Conservation (phyloP, 352 stramenopile genomes). For the Saprolegnia parasitica region DNA sequence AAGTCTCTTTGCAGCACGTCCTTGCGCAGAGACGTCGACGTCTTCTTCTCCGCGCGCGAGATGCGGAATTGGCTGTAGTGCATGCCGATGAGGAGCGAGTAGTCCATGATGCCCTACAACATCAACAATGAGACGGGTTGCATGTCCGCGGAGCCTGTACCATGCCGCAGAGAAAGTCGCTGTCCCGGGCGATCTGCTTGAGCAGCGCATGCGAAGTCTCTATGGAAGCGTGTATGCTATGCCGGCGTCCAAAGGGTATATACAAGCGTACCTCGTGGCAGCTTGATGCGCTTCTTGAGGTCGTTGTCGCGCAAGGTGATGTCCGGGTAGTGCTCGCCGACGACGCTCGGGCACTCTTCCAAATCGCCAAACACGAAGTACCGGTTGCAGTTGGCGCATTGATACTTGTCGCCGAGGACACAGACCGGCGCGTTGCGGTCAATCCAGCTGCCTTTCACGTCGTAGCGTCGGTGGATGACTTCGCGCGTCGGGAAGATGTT, state of each 20-base stretch:
- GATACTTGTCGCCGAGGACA: conserved; percentile 68
- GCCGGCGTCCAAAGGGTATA: too few species aligned
- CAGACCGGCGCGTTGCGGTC: conserved; percentile 77
- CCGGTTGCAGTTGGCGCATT: conserved; percentile 79
- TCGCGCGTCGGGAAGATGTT: conserved; percentile 84
- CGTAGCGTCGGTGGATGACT: conserved; percentile 83
- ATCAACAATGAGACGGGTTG: conserved; percentile 27
- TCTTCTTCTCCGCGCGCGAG: conserved; percentile 34
- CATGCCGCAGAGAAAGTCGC: conserved; percentile 71
- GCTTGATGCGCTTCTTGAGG: conserved; percentile 76
- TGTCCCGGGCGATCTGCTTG: conserved; percentile 78
- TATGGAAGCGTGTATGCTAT: conserved; percentile 3
- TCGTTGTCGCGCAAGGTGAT: conserved; percentile 83
- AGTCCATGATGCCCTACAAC: conserved; percentile 85
- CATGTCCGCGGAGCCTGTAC: not conserved
- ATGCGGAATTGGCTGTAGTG: conserved; percentile 84
- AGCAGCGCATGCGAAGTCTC: conserved; percentile 51
- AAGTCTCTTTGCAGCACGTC: not conserved
- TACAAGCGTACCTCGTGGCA: conserved; percentile 36
- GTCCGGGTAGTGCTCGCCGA: conserved; percentile 75
- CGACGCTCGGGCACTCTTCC: conserved; percentile 45
- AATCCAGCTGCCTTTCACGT: conserved; percentile 90
- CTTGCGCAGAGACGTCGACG: conserved; percentile 33
- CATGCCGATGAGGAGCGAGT: conserved; percentile 82
- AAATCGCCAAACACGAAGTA: conserved; percentile 74